Percentiles rank a stretch among this genome's conserved stretches.
phyloP scores from a whole-genome alignment of 306 rosid species.

The Aeschynomene evenia region DNA sequence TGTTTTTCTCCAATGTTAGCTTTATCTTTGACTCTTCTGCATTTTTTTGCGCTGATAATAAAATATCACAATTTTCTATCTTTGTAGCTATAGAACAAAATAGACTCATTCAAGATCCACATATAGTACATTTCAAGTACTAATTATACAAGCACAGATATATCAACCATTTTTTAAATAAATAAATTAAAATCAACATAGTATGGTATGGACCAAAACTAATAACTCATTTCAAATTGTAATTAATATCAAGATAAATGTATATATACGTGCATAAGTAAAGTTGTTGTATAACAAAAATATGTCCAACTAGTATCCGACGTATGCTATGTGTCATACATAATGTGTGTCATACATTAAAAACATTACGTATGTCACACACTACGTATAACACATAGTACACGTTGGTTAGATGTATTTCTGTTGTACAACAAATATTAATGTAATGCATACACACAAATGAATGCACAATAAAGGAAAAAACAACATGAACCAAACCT shows the following conservation, averaged over 20 bases:
- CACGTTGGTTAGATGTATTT: too few species aligned
- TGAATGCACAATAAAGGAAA: conserved; percentile 24
- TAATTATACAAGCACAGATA: neutral
- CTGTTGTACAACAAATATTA: too few species aligned
- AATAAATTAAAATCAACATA: neutral
- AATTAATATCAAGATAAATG: conserved; percentile 1
- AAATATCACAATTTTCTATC: neutral
- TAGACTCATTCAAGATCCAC: neutral
- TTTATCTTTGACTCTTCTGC: conserved; percentile 2
- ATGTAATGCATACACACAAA: neutral
- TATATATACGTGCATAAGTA: too few species aligned
- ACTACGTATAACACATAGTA: too few species aligned
- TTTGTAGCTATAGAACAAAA: neutral
- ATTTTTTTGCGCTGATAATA: neutral
- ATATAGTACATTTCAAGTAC: neutral
- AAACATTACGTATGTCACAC: too few species aligned
- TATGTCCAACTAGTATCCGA: too few species aligned
- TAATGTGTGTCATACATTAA: too few species aligned
- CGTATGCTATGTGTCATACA: too few species aligned
- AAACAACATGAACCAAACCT: conserved; percentile 56
- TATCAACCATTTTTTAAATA: neutral
- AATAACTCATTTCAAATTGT: neutral
- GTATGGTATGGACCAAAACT: neutral
- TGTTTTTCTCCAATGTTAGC: neutral
- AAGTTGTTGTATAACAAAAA: too few species aligned